phyloP scores from a whole-genome alignment of 129 eudicot species.

The Helianthus annuus region DNA sequence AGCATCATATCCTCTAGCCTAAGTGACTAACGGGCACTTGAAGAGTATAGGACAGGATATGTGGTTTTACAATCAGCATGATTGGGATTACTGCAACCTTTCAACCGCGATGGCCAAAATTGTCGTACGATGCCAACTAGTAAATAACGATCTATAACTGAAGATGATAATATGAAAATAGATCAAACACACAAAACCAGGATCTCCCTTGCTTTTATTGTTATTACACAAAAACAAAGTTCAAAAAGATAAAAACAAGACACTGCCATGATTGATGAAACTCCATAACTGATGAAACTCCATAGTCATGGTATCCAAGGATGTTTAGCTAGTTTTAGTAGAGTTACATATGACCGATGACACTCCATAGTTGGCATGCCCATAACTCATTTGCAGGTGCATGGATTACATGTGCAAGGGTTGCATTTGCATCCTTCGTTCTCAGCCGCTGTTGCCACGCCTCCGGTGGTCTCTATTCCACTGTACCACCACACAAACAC shows the following conservation, averaged over 20 bases:
- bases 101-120: too few species aligned
- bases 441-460: background rate
- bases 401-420: slow-evolving; percentile 28
- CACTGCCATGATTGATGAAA: background rate
- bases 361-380: background rate
- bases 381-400: slow-evolving; percentile 15
- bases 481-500: slow-evolving; percentile 8
- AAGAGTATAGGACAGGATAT: too few species aligned
- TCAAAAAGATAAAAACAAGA: background rate
- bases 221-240: background rate
- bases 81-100: too few species aligned
- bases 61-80: too few species aligned
- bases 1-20: too few species aligned
- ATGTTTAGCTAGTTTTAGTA: too few species aligned
- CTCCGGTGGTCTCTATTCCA: background rate
- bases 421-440: slow-evolving; percentile 29
- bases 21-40: too few species aligned
- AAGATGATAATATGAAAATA: background rate
- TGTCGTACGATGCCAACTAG: too few species aligned
- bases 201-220: background rate
- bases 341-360: background rate
- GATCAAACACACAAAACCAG: background rate
- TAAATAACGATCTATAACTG: too few species aligned
- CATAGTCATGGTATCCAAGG: background rate
- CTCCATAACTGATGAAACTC: background rate